Conservation (phyloP, 2,329 filamentous ascomycete species). For the Diaporthe nobilis region DNA sequence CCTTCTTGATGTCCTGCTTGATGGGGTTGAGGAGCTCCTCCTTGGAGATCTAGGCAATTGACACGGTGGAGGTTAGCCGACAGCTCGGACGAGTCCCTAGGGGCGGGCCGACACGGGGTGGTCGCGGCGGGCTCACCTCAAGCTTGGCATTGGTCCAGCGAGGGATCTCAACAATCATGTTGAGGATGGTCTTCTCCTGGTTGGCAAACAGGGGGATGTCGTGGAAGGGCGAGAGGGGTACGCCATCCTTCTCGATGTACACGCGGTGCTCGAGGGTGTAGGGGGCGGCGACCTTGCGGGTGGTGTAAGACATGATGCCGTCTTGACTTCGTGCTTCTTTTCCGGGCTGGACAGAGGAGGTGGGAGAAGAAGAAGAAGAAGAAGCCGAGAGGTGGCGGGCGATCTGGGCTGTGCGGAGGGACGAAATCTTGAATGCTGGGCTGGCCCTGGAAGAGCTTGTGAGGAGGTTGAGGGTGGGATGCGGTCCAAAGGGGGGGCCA, state of each 20-base stretch:
- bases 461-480: slow-evolving; percentile 22
- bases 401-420: slow-evolving; percentile 66
- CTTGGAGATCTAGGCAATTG: slow-evolving; percentile 85
- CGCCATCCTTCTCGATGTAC: slow-evolving; percentile 98
- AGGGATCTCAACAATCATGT: slow-evolving; percentile 99
- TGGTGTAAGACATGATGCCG: slow-evolving; percentile 76
- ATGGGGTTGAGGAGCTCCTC: slow-evolving; percentile 98
- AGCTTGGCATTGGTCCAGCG: slow-evolving; percentile 99
- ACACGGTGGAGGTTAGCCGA: not conserved
- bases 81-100: not conserved
- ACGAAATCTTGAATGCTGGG: slow-evolving; percentile 59
- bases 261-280: slow-evolving; percentile 98
- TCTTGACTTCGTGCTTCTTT: slow-evolving; percentile 27
- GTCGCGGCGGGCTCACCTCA: slow-evolving; percentile 75
- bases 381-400: slow-evolving; percentile 66
- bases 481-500: slow-evolving; percentile 24
- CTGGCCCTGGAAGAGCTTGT: slow-evolving; percentile 43
- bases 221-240: slow-evolving; percentile 95
- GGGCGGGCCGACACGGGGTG: not conserved
- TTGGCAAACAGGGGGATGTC: slow-evolving; percentile 99
- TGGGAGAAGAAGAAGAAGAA: slow-evolving; percentile 50
- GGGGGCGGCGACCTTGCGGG: slow-evolving; percentile 89
- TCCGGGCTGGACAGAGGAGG: slow-evolving; percentile 32
- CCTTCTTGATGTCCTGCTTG: slow-evolving; percentile 99
- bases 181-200: slow-evolving; percentile 92